Evolutionary conservation across 805 yeast species (phyloP).

Genomic region (Sungouiozyma ichnusensis): DNA sequence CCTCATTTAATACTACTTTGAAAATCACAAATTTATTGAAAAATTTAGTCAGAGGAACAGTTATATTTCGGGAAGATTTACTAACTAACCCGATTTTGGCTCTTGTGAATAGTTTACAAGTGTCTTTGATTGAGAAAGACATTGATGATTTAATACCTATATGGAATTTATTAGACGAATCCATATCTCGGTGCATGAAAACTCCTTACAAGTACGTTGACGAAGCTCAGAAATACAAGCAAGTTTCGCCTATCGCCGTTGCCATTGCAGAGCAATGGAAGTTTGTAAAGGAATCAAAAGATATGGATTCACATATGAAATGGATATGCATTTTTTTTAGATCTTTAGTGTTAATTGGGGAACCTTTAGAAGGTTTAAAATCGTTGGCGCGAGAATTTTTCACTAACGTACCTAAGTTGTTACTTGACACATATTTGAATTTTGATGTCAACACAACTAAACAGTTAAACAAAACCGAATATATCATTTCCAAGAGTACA

Average conservation of each 20-base stretch:
- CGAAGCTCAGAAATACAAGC: constrained; percentile 26
- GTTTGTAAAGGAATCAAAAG: constrained; percentile 30
- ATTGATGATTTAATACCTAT: constrained; percentile 27
- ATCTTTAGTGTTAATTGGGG: constrained; percentile 48
- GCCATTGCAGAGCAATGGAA: constrained; percentile 61
- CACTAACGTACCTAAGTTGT: constrained; percentile 6
- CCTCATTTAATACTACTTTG: constrained; percentile 22
- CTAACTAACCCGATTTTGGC: constrained; percentile 46
- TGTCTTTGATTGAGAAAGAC: constrained; percentile 5
- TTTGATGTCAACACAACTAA: constrained; percentile 13
- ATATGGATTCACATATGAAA: constrained; percentile 12
- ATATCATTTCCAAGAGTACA: constrained; percentile 9
- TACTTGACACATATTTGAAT: constrained; percentile 10
- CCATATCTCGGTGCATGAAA: constrained; percentile 56
- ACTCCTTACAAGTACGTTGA: constrained; percentile 85
- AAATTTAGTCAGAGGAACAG: constrained; percentile 39
- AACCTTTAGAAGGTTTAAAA: constrained; percentile 30
- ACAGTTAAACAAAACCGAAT: constrained; percentile 8
- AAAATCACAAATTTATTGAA: constrained; percentile 43
- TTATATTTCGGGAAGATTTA: constrained; percentile 41
- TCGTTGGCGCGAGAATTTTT: constrained; percentile 5
- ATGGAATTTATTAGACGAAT: constrained; percentile 65
- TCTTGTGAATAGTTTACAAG: constrained; percentile 40
- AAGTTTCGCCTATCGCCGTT: constrained; percentile 46
- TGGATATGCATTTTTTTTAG: constrained; percentile 46